Base-by-base conservation (phyloP, 371 early-diverging fungal species). In the Syncephalastrum contaminatum region DNA sequence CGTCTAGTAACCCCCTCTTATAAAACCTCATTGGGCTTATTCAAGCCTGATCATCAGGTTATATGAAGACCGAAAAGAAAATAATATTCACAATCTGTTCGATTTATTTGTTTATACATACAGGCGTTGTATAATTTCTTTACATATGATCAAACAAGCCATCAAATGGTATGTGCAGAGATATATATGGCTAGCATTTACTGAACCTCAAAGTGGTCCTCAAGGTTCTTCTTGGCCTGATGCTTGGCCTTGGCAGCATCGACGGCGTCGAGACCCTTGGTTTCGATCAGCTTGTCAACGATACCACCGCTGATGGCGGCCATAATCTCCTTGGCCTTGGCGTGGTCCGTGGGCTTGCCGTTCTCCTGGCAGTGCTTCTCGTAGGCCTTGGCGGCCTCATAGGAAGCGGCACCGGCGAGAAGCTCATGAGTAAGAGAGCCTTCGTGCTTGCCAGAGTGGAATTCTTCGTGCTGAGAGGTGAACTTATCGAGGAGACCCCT, bases 221-320 rank as follows among this genome's bases (percentile, higher is more conserved):
- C 36, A 1, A 30, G 36, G 10, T 30, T 30, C 36, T 30, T 30
- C 36, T 30, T 30, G 36, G 36, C 51, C 30, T 51, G 42, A 15
- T 51, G 36, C 47, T 55, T 55, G 16, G 56, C 56, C 18, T 55
- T 55, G 3, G 44, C 18, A n/a, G 12, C 30, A 21, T 55, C 56
- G 47, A 55, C 5, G 15, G 14, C 44, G 48, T 55, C 56, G 19
- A 55, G 18, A 12, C 56, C 56, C 56, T 55, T 55, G 36, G 56
- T 55, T 2, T 55, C 56, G 36, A 46, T 47, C 10, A 46, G 27
- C n/a, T 24, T 25, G 43, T 77, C 76, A 20, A 75, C 36, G 41
- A 66, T 72, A 44, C 60, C 78, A 56, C 69, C 80, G 25, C 69
- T 71, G 50, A 80, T 62, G 49, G 69, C 75, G 58, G 75, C 71